phyloP scores from a whole-genome alignment of 179 eudicot species.

The Amaranthus tricolor region DNA sequence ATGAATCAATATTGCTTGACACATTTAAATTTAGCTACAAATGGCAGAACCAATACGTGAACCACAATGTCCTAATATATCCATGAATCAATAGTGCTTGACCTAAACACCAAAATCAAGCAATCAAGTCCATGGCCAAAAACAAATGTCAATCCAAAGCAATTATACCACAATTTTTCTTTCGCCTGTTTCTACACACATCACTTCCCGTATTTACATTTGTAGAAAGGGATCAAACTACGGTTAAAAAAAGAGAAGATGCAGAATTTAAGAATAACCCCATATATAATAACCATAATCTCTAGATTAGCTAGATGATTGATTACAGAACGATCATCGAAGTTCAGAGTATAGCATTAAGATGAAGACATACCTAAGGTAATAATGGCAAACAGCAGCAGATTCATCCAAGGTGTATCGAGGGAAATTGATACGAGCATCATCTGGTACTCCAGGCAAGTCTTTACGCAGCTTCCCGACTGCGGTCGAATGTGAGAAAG shows the following conservation, averaged over 20 bases:
- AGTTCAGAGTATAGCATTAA: background rate
- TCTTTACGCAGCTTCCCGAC: constrained; percentile 90
- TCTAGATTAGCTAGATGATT: background rate
- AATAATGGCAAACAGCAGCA: constrained; percentile 78
- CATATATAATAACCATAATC: background rate
- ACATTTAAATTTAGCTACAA: background rate
- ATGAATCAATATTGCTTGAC: background rate
- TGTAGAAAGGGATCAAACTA: background rate
- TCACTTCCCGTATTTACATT: background rate
- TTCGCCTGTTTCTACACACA: background rate
- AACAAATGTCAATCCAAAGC: background rate
- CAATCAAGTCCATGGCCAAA: background rate
- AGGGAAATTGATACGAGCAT: constrained; percentile 66
- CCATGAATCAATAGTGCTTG: background rate
- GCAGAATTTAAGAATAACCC: background rate
- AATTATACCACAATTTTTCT: background rate
- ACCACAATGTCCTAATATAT: background rate
- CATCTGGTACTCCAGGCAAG: constrained; percentile 74
- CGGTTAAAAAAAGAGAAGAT: background rate
- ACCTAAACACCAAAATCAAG: background rate
- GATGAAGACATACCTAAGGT: constrained; percentile 58
- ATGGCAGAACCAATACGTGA: background rate
- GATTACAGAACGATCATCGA: background rate
- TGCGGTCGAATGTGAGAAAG: constrained; percentile 94
- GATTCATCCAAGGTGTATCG: constrained; percentile 83